A percentile compares a stretch with the other conserved stretches of the same genome.
These are phyloP conservation scores for Rhamnella rubrinervis DNA, from an alignment of 331 rosid species.

Conservation along the genomic window DNA sequence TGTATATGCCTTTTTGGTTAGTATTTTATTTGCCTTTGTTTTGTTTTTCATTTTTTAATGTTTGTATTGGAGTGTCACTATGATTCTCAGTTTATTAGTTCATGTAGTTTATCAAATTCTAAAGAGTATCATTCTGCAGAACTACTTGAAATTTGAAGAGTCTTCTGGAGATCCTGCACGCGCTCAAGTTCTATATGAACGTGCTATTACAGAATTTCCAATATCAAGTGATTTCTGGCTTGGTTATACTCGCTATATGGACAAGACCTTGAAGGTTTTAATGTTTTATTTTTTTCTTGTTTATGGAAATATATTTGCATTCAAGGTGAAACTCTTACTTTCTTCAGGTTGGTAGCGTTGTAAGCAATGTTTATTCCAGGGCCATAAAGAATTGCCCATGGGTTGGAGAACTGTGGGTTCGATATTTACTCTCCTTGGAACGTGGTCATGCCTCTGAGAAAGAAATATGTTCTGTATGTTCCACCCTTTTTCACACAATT, in stretches of 20 bases:
- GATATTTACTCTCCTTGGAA: constrained; percentile 74
- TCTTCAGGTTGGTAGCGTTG: constrained; percentile 65
- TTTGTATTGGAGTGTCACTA: not conserved
- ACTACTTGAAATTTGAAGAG: constrained; percentile 78
- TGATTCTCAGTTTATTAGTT: not conserved
- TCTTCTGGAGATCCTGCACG: constrained; percentile 77
- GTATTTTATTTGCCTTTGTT: not conserved
- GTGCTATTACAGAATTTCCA: constrained; percentile 84
- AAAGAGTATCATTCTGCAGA: constrained; percentile 43
- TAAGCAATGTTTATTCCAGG: constrained; percentile 67
- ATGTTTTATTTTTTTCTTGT: constrained; percentile 13
- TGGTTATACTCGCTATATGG: constrained; percentile 77
- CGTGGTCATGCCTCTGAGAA: constrained; percentile 72
- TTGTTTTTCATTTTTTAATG: not conserved
- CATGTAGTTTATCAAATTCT: constrained; percentile 9
- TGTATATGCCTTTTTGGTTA: not conserved
- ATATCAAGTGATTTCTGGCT: constrained; percentile 77
- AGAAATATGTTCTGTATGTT: constrained; percentile 70
- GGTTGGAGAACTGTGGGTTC: constrained; percentile 89
- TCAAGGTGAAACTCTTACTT: constrained; percentile 11
- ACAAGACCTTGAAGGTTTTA: constrained; percentile 82
- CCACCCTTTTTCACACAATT: not conserved
- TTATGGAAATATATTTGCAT: constrained; percentile 2
- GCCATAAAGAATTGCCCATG: constrained; percentile 88
- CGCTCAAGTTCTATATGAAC: constrained; percentile 73